Evolutionary conservation across 2,329 filamentous ascomycete genomes (phyloP).

Genomic region (Aspergillus oerlinghausenensis): DNA sequence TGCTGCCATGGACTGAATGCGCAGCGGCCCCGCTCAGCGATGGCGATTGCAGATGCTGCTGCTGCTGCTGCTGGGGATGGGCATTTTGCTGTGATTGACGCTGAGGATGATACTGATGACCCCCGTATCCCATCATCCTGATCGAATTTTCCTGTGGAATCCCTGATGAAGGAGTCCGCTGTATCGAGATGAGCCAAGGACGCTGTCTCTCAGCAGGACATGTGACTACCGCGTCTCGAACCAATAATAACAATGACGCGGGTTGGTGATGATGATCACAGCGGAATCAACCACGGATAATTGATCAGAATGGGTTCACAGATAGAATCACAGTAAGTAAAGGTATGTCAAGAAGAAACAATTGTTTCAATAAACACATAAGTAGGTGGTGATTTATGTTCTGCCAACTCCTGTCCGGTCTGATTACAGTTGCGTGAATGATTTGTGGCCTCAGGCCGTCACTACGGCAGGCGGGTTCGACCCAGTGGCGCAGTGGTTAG

Average conservation of each 20-base stretch:
- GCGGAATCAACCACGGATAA: background rate
- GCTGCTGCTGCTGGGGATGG: constrained; percentile 23
- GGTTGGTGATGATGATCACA: background rate
- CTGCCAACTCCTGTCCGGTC: background rate
- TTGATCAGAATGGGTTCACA: background rate
- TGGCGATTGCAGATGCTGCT: constrained; percentile 28
- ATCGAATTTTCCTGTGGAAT: constrained; percentile 8
- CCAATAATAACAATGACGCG: constrained; percentile 1
- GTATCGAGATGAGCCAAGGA: background rate
- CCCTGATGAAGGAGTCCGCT: constrained; percentile 7
- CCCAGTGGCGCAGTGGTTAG: constrained; percentile 7
- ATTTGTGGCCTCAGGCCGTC: constrained; percentile 4
- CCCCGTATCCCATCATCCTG: constrained; percentile 35
- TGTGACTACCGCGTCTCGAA: constrained; percentile 11
- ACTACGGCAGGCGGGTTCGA: constrained; percentile 7
- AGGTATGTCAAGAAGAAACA: background rate
- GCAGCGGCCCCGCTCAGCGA: constrained; percentile 21
- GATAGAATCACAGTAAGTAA: background rate
- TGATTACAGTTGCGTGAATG: background rate
- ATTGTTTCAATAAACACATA: background rate
- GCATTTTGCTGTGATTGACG: constrained; percentile 21
- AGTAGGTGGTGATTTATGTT: too few species aligned
- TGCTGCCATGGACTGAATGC: constrained; percentile 22
- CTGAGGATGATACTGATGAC: constrained; percentile 26
- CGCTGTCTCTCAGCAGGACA: background rate